phyloP scores from a whole-genome alignment of 2,329 filamentous ascomycete genomes.

The Diaporthe humulicola region DNA sequence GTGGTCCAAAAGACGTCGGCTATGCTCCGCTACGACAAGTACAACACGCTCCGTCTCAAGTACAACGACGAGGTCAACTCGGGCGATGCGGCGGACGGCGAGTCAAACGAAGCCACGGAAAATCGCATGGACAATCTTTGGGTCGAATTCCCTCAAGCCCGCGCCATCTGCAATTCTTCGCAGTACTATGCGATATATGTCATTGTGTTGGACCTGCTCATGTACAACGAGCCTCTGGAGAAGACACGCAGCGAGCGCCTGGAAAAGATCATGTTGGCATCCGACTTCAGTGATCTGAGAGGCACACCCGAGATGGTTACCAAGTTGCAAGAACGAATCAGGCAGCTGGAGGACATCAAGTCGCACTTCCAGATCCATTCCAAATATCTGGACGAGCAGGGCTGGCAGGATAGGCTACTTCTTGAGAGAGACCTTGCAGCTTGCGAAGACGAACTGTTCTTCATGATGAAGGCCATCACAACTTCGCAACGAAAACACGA shows the following conservation, averaged over 20 bases:
- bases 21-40: constrained; percentile 95
- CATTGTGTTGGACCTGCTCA: constrained; percentile 93
- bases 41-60: constrained; percentile 95
- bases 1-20: constrained; percentile 98
- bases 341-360: constrained; percentile 96
- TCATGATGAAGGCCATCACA: constrained; percentile 99
- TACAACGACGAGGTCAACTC: constrained; percentile 93
- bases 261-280: constrained; percentile 98
- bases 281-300: constrained; percentile 96
- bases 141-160: constrained; percentile 94
- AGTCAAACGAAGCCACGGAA: constrained; percentile 70
- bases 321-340: constrained; percentile 90
- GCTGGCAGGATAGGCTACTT: constrained; percentile 91
- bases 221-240: constrained; percentile 96
- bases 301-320: constrained; percentile 95
- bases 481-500: constrained; percentile 92
- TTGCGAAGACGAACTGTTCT: constrained; percentile 98
- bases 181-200: constrained; percentile 99
- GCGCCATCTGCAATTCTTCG: constrained; percentile 95
- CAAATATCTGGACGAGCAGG: constrained; percentile 85
- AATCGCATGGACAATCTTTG: constrained; percentile 94
- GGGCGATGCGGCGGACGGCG: constrained; percentile 63
- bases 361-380: constrained; percentile 94
- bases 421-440: constrained; percentile 89
- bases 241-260: constrained; percentile 96